Evolutionary conservation across 345 rosid genomes (phyloP), one percentile per base, ranked within the genome.

Genomic region (Anacardium occidentale): DNA sequence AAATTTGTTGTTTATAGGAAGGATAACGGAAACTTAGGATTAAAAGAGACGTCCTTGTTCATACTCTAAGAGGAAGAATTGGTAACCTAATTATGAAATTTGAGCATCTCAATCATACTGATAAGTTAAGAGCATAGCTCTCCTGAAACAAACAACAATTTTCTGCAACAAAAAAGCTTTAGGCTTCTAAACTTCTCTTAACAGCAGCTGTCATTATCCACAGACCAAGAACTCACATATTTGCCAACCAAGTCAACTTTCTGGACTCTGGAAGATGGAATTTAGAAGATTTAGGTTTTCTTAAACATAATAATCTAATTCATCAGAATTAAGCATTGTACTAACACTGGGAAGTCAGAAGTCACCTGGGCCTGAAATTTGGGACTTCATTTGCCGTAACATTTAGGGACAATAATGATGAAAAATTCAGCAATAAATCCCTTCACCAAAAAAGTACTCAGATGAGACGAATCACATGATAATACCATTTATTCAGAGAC

Each of bases 121-220:
- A 75, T 75, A 59, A 18, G 48, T 55, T 68, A 52, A 57, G 42
- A 14, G 56, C 54, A 34, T 25, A n/a, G n/a, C n/a, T n/a, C n/a
- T 69, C 25, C 40, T 34, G 18, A 68, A 47, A 58, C 21, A 69
- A 58, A 18, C 50, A 3, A 53, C 3, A 11, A 15, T 20, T 68
- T 67, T 67, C 71, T 53, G 21, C 11, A 22, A 4, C 13, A 42
- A 68, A 26, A 26, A 58, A 47, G 24, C 15, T 14, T 68, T 47
- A 34, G 18, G 22, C 22, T 29, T 50, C 14, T 14, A 5, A 21
- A 47, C 58, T 66, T 18, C 32, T 12, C 21, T 7, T 63, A 44
- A 42, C 14, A 44, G 34, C 10, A 44, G 53, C 34, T 12, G 18
- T 65, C 53, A 24, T 4, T 15, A 17, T 65, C 24, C 9, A 25